phyloP scores from a whole-genome alignment of 2,329 filamentous ascomycete species.

The Aspergillus texensis region DNA sequence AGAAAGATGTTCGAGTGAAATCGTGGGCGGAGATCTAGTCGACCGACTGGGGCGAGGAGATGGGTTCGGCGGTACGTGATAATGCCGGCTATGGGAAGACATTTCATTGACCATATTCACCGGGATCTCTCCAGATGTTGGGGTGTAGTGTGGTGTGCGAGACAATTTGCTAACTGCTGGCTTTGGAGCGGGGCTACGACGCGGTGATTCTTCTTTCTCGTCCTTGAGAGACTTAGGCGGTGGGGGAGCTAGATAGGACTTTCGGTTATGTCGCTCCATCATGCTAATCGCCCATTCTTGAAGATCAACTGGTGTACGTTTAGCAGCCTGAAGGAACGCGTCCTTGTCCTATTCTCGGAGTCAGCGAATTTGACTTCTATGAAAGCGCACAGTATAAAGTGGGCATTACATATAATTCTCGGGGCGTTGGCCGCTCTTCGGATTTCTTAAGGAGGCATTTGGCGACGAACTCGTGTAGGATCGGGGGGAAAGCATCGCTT shows the following conservation, averaged over 20 bases:
- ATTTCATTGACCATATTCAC: slow-evolving; percentile 50
- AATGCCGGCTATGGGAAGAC: slow-evolving; percentile 27
- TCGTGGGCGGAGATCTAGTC: slow-evolving; percentile 37
- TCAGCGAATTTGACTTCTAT: slow-evolving; percentile 25
- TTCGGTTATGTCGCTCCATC: slow-evolving; percentile 94
- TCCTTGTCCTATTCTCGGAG: slow-evolving; percentile 71
- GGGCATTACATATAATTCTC: slow-evolving; percentile 80
- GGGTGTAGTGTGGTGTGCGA: slow-evolving; percentile 48
- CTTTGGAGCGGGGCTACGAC: slow-evolving; percentile 39
- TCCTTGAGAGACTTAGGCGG: slow-evolving; percentile 74
- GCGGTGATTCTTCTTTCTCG: slow-evolving; percentile 33
- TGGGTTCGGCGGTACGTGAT: slow-evolving; percentile 26
- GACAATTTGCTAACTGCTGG: slow-evolving; percentile 26
- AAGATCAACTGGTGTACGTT: slow-evolving; percentile 91
- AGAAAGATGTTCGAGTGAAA: slow-evolving; percentile 49
- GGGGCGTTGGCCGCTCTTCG: slow-evolving; percentile 84
- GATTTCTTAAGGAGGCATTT: slow-evolving; percentile 92
- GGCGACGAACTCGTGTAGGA: slow-evolving; percentile 94
- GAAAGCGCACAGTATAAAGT: background rate
- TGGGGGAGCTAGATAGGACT: slow-evolving; percentile 86
- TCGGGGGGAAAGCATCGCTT: slow-evolving; percentile 94
- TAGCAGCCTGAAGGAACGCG: slow-evolving; percentile 92
- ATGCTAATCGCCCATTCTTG: slow-evolving; percentile 90
- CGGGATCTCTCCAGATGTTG: slow-evolving; percentile 73
- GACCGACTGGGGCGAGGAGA: slow-evolving; percentile 25